Base-by-base conservation (phyloP, 1,139 yeast species). In the Debaryomyces subglobosus region DNA sequence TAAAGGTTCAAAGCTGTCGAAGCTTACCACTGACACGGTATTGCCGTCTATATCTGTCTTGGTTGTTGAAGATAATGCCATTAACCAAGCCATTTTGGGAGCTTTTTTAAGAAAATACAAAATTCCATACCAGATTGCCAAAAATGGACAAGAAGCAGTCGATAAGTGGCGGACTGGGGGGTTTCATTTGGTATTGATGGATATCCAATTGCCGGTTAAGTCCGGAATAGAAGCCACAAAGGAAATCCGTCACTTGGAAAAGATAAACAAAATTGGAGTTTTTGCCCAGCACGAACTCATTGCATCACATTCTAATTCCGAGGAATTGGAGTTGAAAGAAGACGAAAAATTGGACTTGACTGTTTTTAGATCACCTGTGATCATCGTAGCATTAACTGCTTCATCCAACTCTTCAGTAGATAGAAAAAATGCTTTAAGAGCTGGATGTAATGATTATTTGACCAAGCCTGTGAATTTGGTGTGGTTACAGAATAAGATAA, bases 381-480 rank as follows among this genome's bases (percentile, higher is more conserved):
- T 94, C 49, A 92, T 94, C 48, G 99, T 94, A 30, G 99, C 99
- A 0, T 72, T 94, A 47, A 94, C 99, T 1, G 99, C 99, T 0
- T 85, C 94, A 10, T 88, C 95, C 16, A 74, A 76, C 51, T 81
- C 95, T 18, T 83, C 87, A n/a, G 85, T 86, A 23, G 98, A 92
- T 67, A 84, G 89, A 63, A 86, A 90, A 55, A 90, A 89, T 60
- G 99, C 99, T 0, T 74, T 94, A 52, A 88, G 96, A 40, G 97
- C 98, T 2, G 99, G 99, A 40, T 94, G 99, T 69, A 94, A 94
- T 63, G 99, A 94, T 67, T 94, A 87, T 67, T 73, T 94, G 58
- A 94, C 98, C n/a, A 94, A 94, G 56, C 99, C 99, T 0, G 99
- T 95, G 12, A 92, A 91, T 60, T 76, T 94, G 60, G 91, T 85